A percentile compares a stretch with the other conserved stretches of the same genome.
Conservation (phyloP, 441 rosid genomes). For the Theobroma grandiflorum region DNA sequence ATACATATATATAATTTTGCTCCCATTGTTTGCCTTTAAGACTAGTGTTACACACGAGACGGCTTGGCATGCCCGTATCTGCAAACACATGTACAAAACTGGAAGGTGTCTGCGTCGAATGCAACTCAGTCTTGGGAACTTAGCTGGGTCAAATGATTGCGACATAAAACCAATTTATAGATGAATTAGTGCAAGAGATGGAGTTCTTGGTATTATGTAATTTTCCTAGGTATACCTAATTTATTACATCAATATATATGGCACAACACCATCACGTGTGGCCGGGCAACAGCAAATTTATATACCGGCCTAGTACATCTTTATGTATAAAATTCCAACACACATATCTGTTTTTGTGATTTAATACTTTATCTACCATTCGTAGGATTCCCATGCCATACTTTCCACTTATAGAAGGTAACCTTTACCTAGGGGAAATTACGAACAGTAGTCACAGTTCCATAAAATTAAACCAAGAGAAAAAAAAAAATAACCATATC, state of each 20-base stretch:
- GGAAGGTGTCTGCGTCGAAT: not conserved
- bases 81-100: not conserved
- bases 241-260: not conserved
- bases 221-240: constrained; percentile 41
- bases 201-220: constrained; percentile 36
- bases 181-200: constrained; percentile 15
- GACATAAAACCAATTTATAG: constrained; percentile 35
- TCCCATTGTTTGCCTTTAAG: not conserved
- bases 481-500: too few relatives aligned
- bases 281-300: not conserved
- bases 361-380: too few relatives aligned
- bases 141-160: constrained; percentile 32
- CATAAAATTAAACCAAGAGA: too few relatives aligned
- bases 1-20: not conserved
- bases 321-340: not conserved
- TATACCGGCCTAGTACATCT: too few relatives aligned
- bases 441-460: too few relatives aligned
- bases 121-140: constrained; percentile 16
- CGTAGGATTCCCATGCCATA: too few relatives aligned
- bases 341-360: too few relatives aligned
- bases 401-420: too few relatives aligned
- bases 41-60: not conserved
- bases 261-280: not conserved
- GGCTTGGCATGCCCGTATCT: not conserved
- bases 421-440: too few relatives aligned